Evolutionary conservation across 2,329 filamentous ascomycete genomes (phyloP), one percentile per base, ranked within the genome.

Genomic region (Dothistroma pini): DNA sequence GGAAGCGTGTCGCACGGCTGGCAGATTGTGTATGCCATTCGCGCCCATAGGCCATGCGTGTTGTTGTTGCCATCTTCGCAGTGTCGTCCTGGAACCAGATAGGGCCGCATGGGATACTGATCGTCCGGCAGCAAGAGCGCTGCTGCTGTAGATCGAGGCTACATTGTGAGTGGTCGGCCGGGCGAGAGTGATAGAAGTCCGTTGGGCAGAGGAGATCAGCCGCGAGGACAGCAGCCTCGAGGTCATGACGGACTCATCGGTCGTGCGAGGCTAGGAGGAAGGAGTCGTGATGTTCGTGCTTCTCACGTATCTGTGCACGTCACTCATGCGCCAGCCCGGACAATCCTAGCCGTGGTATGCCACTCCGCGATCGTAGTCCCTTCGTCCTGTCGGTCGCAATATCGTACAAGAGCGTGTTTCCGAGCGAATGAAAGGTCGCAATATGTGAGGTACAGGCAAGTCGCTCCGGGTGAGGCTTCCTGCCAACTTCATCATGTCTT

Each of bases 11-110:
- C 86, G 81, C 48, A 86, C 82, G 16, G 84, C 83, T 56, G 85
- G 83, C 22, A 88, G 77, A 80, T 96, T 96, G 76, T 96, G 93
- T 68, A 96, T 91, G 22, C 88, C 84, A 71, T 91, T 95, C 55
- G 83, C 78, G 41, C 89, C 89, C 12, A 87, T 81, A n/a, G 90
- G 88, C 88, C 90, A 95, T 75, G 87, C 82, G 63, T 88, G 84
- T 58, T 83, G 81, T 55, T 63, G 64, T 6, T 60, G 66, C 70
- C 68, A 71, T 69, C 66, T 60, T 63, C 64, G 62, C 9, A 67
- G 54, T 29, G 56, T 56, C 22, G 47, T 61, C 8, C 53, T 58
- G 22, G 68, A 63, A 47, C 63, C 65, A 10, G 68, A 66, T 6
- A 69, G 58, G 9, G 65, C 64, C n/a, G 67, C 61, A 54, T 66